phyloP scores from a whole-genome alignment of 2,329 filamentous ascomycete genomes.

The Cladobotryum protrusum region DNA sequence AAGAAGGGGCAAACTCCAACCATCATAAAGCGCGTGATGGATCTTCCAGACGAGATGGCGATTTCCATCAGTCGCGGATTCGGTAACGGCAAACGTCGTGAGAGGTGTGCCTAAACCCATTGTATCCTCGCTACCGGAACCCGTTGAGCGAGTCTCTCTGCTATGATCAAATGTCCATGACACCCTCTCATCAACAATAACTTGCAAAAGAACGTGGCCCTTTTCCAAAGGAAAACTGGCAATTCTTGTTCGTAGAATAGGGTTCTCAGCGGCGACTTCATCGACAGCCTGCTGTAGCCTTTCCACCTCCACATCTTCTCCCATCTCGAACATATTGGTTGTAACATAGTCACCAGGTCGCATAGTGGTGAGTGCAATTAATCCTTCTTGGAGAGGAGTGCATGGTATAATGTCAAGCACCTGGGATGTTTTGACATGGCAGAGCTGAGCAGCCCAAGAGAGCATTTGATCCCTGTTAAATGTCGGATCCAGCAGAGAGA shows the following conservation, averaged over 20 bases:
- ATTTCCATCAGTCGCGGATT: neutral
- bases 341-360: slow-evolving; percentile 16
- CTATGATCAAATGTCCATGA: no score
- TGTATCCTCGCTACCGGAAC: neutral
- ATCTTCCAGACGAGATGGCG: slow-evolving; percentile 1
- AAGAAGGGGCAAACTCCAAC: neutral
- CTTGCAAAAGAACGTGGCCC: no score
- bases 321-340: slow-evolving; percentile 10
- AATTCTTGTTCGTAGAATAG: no score
- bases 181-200: no score
- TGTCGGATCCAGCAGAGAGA: no score
- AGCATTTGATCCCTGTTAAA: no score
- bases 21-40: slow-evolving; percentile 5
- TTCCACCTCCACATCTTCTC: neutral
- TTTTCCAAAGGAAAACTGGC: no score
- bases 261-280: no score
- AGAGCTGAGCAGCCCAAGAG: no score
- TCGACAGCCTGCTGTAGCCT: no score
- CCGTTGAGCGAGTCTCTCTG: no score
- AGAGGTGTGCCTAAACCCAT: slow-evolving; percentile 5
- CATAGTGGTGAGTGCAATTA: slow-evolving; percentile 25
- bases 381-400: slow-evolving; percentile 30
- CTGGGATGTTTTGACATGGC: no score
- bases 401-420: slow-evolving; percentile 19
- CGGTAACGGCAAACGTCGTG: neutral